phyloP scores from a whole-genome alignment of 192 early-diverging fungal genomes.

The Entrophospora sp. region DNA sequence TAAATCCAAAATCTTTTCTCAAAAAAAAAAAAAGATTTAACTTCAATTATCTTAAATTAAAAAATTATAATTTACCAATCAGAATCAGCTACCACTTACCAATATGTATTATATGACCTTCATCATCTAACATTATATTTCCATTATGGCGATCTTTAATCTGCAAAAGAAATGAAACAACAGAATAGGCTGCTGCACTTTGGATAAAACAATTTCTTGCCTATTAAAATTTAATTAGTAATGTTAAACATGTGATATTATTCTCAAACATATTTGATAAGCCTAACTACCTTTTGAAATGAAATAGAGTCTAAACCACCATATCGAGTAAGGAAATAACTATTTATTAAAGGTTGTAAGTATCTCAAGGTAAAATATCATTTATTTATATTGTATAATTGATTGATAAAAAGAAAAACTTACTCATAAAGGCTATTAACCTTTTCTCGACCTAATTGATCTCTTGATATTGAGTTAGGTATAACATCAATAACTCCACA shows the following conservation, averaged over 20 bases:
- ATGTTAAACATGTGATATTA: constrained; percentile 1
- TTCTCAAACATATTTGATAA: neutral
- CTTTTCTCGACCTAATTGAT: constrained; percentile 96
- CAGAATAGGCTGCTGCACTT: constrained; percentile 89
- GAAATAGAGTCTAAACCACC: constrained; percentile 80
- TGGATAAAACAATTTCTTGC: constrained; percentile 93
- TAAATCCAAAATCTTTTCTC: constrained; percentile 89
- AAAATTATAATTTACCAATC: neutral
- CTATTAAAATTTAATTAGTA: constrained; percentile 22
- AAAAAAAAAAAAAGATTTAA: neutral
- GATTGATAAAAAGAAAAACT: neutral
- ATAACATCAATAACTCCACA: constrained; percentile 99
- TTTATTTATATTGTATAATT: neutral
- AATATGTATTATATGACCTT: constrained; percentile 96
- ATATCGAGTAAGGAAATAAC: constrained; percentile 87
- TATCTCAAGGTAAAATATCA: neutral
- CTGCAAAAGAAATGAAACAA: constrained; percentile 89
- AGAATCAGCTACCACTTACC: constrained; percentile 32
- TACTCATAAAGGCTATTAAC: constrained; percentile 89
- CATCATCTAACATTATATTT: constrained; percentile 97
- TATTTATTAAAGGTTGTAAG: neutral
- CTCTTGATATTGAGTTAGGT: constrained; percentile 91
- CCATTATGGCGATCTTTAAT: constrained; percentile 99
- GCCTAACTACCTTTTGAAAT: constrained; percentile 55
- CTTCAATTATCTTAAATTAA: neutral